phyloP scores from a whole-genome alignment of 306 rosid genomes.

The Castanopsis chinensis region DNA sequence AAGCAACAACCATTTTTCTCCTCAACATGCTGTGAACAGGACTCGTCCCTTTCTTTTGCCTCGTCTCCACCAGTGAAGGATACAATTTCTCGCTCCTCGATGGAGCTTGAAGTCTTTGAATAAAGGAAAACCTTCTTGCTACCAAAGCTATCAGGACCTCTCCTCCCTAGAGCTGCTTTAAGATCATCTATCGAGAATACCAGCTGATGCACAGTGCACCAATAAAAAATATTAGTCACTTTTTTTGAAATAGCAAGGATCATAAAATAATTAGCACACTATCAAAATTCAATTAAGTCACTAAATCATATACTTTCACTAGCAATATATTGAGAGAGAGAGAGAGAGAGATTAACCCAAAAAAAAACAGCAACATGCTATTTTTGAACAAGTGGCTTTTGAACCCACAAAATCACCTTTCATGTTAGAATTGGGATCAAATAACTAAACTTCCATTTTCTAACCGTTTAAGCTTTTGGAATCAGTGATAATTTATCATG shows the following conservation, averaged over 20 bases:
- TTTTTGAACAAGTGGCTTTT: too few relatives aligned
- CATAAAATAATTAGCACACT: not conserved
- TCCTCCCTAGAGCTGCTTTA: constrained; percentile 59
- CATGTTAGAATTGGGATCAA: too few relatives aligned
- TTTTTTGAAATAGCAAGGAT: not conserved
- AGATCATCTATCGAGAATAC: constrained; percentile 50
- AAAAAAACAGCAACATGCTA: too few relatives aligned
- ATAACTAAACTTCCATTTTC: not conserved
- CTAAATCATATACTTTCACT: not conserved
- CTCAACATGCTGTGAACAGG: constrained; percentile 1
- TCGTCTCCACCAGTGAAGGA: constrained; percentile 38
- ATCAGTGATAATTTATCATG: too few relatives aligned
- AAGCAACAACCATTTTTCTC: not conserved
- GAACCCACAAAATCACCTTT: too few relatives aligned
- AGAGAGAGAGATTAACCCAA: not conserved
- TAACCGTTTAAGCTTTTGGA: too few relatives aligned
- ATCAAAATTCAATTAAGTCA: not conserved
- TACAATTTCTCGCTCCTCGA: constrained; percentile 24
- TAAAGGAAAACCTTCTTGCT: constrained; percentile 50
- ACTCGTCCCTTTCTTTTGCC: constrained; percentile 3
- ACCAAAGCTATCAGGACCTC: constrained; percentile 88
- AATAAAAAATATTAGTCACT: not conserved
- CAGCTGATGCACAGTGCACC: constrained; percentile 22
- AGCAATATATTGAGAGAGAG: not conserved
- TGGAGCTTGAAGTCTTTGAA: constrained; percentile 3